Base-by-base conservation (phyloP, 2,329 filamentous ascomycete genomes). In the Neospermospora avenae region DNA sequence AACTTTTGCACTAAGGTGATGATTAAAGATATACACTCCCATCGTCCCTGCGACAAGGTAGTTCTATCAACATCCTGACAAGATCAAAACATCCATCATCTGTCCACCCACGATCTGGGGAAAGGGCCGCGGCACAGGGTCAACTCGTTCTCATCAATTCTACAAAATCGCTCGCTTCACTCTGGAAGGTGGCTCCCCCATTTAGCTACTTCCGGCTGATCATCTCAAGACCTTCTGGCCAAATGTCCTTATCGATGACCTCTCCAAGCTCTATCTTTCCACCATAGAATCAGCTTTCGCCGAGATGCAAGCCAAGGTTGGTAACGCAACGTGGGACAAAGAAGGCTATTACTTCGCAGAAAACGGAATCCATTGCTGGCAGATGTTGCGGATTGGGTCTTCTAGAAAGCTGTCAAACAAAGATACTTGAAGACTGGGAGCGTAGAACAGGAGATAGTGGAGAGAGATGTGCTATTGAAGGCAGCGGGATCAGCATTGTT, bases 21-120 rank as follows among this genome's bases (percentile, higher is more conserved):
- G 5, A 1, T 35, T 14, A 34, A 58, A 0, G 82, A 85, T 68
- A 68, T 73, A 0, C 85, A 80, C 14, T 69, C 78, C 25, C 88
- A 92, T 73, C 82, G 87, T n/a, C 77, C 85, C 65, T 81, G 90
- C 6, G 89, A 93, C 72, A 83, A 85, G 71, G 78, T 90, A 28
- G 81, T 91, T 13, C 75, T 79, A 28, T 75, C 65, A 0, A 70
- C 72, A 3, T 71, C 74, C 77, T 62, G 72, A 73, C 0, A 73
- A 73, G 0, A 75, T 86, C n/a, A 82, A 81, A 70, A 83, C 82
- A 0, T 84, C 80, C 20, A 80, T 89, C 28, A 78, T 89, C 4
- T 87, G 83, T 65, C 85, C 86, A 10, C 83, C 84, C 0, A 82
- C 80, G 3, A 87, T 88, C 64, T 88, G 85, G 62, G 85, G 80